Evolutionary conservation across 2,329 filamentous ascomycete genomes (phyloP), one percentile per base, ranked within the genome.

Genomic region (Sclerotinia subarctica): DNA sequence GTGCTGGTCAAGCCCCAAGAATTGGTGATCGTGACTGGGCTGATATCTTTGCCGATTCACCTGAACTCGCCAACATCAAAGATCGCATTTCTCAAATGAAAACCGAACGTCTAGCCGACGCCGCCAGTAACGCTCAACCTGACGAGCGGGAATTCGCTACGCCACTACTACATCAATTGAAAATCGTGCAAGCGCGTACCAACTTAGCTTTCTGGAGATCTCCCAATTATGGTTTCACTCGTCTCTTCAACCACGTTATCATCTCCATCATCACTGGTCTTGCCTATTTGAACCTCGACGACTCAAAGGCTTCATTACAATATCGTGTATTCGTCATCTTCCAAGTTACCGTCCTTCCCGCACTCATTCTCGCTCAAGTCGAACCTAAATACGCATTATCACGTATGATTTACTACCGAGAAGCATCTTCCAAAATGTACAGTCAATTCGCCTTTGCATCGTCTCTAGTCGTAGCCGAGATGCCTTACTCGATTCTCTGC

Each of bases 321-420:
- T 91, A 95, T 81, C 89, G 90, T 69, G 86, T 97, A 70, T 97
- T 97, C 79, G 87, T 94, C 78, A 91, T 95, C 78, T 97, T 97
- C 85, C 92, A 96, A 78, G 87, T 93, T 64, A 93, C 92, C 0
- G 91, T 96, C 29, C 83, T 97, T 35, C 92, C 93, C 0, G 91
- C 91, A 1, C 83, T 96, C 42, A 92, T 96, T 77, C 87, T 96
- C 68, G 88, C 89, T 0, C 92, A 96, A 76, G 90, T 96, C 66
- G 90, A 96, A 78, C 87, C 90, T 52, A 94, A 93, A 81, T 96
- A 91, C 78, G 89, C 93, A 76, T 82, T 94, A 74, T 89, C 90
- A 70, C 87, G 93, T 54, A 84, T 91, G 76, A 89, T 96, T 71
- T 94, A 92, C 81, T 95, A 94, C 83, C 90, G 93, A 68, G 93